Evolutionary conservation across 768 basidiomycete genomes (phyloP), one percentile per base, ranked within the genome.

Genomic region (Coprinopsis sp.): DNA sequence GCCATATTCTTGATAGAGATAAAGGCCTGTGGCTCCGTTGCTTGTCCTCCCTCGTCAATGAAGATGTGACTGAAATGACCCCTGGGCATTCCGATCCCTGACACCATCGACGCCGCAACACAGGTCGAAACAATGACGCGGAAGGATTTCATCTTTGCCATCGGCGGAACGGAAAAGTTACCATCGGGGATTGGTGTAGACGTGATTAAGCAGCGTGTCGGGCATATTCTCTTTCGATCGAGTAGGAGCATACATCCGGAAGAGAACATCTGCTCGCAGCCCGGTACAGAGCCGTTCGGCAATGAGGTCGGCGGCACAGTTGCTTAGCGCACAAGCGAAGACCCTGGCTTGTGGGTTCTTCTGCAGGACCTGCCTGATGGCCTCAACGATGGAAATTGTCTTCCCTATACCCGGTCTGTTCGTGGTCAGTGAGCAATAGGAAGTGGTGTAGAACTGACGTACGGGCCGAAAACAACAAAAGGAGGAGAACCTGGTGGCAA

Each of bases 1-100:
- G 79, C 76, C 60, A 84, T 69, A 1, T 76, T 78, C 63, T 80
- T 81, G 62, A 86, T 73, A 0, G 77, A 64, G 14, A 84, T 69
- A 60, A 84, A 79, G 0, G 70, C 69, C 57, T 86, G 83, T 0
- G 83, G 80, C 58, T 87, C 84, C 0, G 78, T 81, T 2, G 82
- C 82, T 54, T 87, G 84, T 1, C 81, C 40, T 5, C 27, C 84
- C 57, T 87, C 84, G 53, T 87, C 84, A 6, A 84, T 61, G 56
- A 86, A 82, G 12, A 87, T 79, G 47, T 86, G 81, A 8, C 69
- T 72, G 58, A 78, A 87, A 58, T 85, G 78, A 0, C 84, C 84
- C 1, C 72, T 66, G 0, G 72, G 64, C 33, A 86, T 67, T 0
- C 83, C 82, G 30, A 84, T 68, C 1, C 75, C 77, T 19, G 71